Evolutionary conservation across 2,329 filamentous ascomycete genomes (phyloP).

Genomic region (Sordariomycetes sp.): DNA sequence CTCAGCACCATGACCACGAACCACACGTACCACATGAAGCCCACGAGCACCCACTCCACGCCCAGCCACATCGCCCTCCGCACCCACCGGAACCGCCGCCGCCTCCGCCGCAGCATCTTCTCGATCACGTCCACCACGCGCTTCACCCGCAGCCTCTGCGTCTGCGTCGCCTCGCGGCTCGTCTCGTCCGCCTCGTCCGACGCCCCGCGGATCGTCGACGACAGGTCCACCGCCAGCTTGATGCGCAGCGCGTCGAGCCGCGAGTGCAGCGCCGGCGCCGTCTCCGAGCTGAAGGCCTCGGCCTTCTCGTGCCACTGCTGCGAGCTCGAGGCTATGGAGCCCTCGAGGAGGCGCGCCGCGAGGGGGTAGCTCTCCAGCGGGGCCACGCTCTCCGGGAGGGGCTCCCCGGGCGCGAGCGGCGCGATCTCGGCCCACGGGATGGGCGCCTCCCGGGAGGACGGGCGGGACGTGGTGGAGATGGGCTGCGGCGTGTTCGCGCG

Average conservation of each 20-base stretch:
- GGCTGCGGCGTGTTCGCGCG: conserved; percentile 37
- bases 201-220: conserved; percentile 51
- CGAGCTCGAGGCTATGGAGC: conserved; percentile 33
- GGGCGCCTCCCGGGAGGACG: conserved; percentile 8
- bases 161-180: conserved; percentile 62
- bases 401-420: conserved; percentile 24
- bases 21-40: conserved; percentile 93
- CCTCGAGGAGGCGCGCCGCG: conserved; percentile 39
- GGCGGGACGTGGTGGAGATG: conserved; percentile 3
- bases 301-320: conserved; percentile 49
- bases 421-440: conserved; percentile 31
- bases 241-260: conserved; percentile 35
- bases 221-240: conserved; percentile 40
- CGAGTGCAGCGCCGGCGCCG: conserved; percentile 40
- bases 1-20: conserved; percentile 71
- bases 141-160: conserved; percentile 71
- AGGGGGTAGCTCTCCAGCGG: conserved; percentile 36
- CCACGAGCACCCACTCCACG: conserved; percentile 80
- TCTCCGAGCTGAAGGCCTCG: conserved; percentile 45
- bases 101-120: conserved; percentile 60
- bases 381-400: conserved; percentile 21
- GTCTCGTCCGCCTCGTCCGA: conserved; percentile 75
- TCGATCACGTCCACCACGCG: conserved; percentile 69
- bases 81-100: conserved; percentile 60
- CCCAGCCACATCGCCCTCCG: conserved; percentile 67